Evolutionary conservation across 306 rosid genomes (phyloP), one percentile per base, ranked within the genome.

Genomic region (Lathyrus sativus): DNA sequence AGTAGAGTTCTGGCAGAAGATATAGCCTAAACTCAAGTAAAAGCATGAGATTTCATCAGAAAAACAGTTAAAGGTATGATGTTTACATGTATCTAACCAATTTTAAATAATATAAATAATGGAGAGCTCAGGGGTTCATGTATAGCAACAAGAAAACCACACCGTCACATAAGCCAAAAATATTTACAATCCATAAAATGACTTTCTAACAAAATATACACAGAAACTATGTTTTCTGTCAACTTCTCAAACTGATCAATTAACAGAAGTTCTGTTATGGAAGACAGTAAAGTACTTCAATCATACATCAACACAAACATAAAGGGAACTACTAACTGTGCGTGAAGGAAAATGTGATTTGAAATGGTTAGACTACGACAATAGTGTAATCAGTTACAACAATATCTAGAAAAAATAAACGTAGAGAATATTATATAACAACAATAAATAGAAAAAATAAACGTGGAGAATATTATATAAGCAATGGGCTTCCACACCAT

Each of bases 301-400:
- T 48, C 63, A 64, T 50, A 62, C 13, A 33, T 38, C 33, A 22
- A 44, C 33, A 26, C 41, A 69, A 17, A 14, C 59, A 17, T 28
- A 42, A 35, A 62, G 24, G 12, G 24, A 62, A 33, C 61, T 14
- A 14, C 31, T 42, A 31, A 33, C 61, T 15, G 55, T 22, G 43
- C 22, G 24, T 31, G 18, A 12, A 55, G 39, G 15, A 43, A 62
- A 43, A 39, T 18, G 33, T 10, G 49, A 39, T 26, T 15, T 22
- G 37, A 53, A 59, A 59, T 39, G 64, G 53, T 38, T 29, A 17
- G 18, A 43, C 19, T 38, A 38, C 2, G 10, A 8, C 8, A 38
- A 37, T 37, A 11, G 8, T 37, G 42, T 37, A 7, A 41, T 41
- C 38, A 38, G 38, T 0, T 62, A 60, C 28, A 48, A 17, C 24